Conservation (phyloP, 805 yeast species). For the Monosporozyma aquatica region DNA sequence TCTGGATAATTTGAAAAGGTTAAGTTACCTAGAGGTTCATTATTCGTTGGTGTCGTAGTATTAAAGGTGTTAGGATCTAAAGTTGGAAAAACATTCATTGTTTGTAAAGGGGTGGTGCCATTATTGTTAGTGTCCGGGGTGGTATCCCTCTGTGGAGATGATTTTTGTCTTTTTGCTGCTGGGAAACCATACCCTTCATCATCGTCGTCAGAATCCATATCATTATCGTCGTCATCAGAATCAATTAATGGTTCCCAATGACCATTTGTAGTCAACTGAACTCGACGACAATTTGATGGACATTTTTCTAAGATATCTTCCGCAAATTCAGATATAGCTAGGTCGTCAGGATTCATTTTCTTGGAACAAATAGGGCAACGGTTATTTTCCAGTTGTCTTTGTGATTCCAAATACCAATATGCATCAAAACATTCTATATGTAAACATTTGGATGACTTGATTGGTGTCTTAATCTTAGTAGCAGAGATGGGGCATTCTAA, state of each 20-base stretch:
- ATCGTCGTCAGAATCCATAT: background rate
- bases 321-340: constrained; percentile 70
- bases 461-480: constrained; percentile 60
- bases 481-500: constrained; percentile 74
- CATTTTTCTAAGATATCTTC: constrained; percentile 51
- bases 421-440: constrained; percentile 94
- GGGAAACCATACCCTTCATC: background rate
- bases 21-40: background rate
- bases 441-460: constrained; percentile 57
- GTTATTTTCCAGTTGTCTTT: constrained; percentile 77
- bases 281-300: constrained; percentile 47
- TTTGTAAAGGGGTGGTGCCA: too few relatives aligned
- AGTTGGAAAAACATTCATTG: constrained; percentile 3
- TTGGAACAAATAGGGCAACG: constrained; percentile 73
- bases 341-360: constrained; percentile 41
- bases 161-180: background rate
- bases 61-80: constrained; percentile 17
- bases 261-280: constrained; percentile 67
- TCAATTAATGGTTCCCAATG: constrained; percentile 45
- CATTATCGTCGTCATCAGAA: background rate
- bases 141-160: background rate
- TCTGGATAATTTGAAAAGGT: background rate
- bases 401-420: constrained; percentile 59
- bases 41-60: constrained; percentile 5
- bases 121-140: too few relatives aligned